Conservation (phyloP, 169 alveolate genomes). For the Cryptosporidium meleagridis region DNA sequence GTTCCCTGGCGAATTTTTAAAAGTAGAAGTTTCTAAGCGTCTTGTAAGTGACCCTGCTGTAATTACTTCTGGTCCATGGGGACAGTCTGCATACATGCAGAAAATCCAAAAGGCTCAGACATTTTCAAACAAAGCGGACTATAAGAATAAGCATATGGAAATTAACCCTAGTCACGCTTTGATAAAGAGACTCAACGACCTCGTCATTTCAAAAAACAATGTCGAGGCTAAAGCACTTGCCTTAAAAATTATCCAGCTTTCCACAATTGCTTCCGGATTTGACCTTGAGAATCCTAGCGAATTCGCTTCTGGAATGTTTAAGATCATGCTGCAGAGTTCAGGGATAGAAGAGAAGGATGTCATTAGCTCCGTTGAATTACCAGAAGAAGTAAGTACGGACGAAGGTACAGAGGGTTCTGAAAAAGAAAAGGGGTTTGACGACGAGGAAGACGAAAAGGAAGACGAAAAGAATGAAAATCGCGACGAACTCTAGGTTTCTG, state of each 20-base stretch:
- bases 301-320: slow-evolving; percentile 54
- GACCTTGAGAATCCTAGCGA: slow-evolving; percentile 68
- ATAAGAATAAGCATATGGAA: slow-evolving; percentile 91
- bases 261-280: slow-evolving; percentile 71
- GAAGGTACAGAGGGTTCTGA: background rate
- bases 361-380: slow-evolving; percentile 53
- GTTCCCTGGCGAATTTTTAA: slow-evolving; percentile 79
- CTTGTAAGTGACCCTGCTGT: slow-evolving; percentile 89
- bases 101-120: slow-evolving; percentile 88
- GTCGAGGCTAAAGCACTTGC: slow-evolving; percentile 53
- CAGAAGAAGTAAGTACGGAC: background rate
- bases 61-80: slow-evolving; percentile 90
- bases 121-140: slow-evolving; percentile 78
- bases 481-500: slow-evolving; percentile 28
- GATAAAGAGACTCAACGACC: slow-evolving; percentile 83
- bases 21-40: slow-evolving; percentile 87
- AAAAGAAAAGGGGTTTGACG: slow-evolving; percentile 28
- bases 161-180: slow-evolving; percentile 97
- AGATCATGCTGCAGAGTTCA: slow-evolving; percentile 20
- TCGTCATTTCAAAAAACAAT: background rate
- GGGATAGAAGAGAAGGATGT: slow-evolving; percentile 36
- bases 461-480: slow-evolving; percentile 41
- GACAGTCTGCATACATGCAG: slow-evolving; percentile 92
- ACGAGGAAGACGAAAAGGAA: slow-evolving; percentile 65
- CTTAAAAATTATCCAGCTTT: slow-evolving; percentile 25